phyloP scores from a whole-genome alignment of 2,329 filamentous ascomycete species.

The Claviceps humidiphila region DNA sequence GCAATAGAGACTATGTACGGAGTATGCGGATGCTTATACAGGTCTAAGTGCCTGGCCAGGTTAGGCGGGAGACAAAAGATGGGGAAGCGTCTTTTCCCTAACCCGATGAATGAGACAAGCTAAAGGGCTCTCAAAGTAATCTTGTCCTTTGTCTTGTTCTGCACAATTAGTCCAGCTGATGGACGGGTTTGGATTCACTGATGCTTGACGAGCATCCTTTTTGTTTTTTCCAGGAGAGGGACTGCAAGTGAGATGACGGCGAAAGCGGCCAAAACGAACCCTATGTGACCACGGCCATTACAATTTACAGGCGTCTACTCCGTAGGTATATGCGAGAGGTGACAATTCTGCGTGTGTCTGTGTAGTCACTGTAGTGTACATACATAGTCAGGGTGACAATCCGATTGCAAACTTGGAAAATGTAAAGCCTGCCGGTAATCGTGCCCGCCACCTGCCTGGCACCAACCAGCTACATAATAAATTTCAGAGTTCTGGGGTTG shows the following conservation, averaged over 20 bases:
- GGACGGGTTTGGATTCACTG: not conserved
- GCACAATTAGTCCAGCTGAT: not conserved
- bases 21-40: too few relatives aligned
- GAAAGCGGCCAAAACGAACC: too few relatives aligned
- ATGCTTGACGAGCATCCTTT: not conserved
- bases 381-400: not conserved
- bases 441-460: not conserved
- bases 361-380: too few relatives aligned
- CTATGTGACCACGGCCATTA: too few relatives aligned
- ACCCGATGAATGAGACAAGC: not conserved
- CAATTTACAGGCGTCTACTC: too few relatives aligned
- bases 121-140: not conserved
- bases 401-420: not conserved
- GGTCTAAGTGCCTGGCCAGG: too few relatives aligned
- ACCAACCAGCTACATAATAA: not conserved
- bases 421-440: not conserved
- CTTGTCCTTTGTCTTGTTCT: not conserved
- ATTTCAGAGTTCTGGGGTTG: not conserved
- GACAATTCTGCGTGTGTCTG: not conserved
- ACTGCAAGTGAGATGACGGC: not conserved
- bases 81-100: too few relatives aligned
- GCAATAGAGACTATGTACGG: too few relatives aligned
- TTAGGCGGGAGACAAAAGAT: too few relatives aligned
- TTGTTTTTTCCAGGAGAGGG: not conserved
- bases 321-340: too few relatives aligned